These are phyloP conservation scores for Zalaria sp. DNA, from an alignment of 2,329 filamentous ascomycete species.

Conservation along the genomic window DNA sequence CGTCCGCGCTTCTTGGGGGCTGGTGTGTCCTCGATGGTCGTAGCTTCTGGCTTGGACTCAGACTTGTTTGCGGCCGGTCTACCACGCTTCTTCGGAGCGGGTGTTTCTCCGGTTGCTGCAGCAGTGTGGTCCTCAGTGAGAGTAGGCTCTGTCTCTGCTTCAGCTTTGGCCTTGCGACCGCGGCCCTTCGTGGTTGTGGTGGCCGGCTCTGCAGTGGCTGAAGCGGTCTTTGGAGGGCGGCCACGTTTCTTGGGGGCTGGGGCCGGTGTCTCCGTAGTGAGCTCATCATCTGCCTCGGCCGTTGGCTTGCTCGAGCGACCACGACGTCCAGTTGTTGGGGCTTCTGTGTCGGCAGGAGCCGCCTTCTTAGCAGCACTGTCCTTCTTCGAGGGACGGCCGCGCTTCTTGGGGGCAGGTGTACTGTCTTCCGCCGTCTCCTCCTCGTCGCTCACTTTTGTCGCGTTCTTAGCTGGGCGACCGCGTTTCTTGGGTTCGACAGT, in stretches of 20 bases:
- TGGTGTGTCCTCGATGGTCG: not conserved
- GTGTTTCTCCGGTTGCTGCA: not conserved
- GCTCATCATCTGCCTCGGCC: no score
- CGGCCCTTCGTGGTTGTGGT: no score
- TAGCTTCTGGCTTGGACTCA: not conserved
- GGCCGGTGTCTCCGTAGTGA: no score
- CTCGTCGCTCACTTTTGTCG: not conserved
- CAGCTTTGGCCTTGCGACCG: no score
- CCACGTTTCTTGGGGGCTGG: conserved; percentile 15
- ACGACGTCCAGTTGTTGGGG: conserved; percentile 9
- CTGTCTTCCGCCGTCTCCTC: not conserved
- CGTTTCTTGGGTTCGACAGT: conserved; percentile 1
- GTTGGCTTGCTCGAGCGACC: conserved; percentile 4
- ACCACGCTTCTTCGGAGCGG: conserved; percentile 5
- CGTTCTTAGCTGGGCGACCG: not conserved
- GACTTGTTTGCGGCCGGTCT: conserved; percentile 1
- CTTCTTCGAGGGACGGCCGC: not conserved
- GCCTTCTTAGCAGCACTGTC: not conserved
- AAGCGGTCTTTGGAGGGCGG: conserved; percentile 9
- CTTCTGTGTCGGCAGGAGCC: not conserved
- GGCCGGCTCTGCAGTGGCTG: not conserved
- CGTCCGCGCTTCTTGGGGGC: conserved; percentile 8
- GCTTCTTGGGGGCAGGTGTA: not conserved
- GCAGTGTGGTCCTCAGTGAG: no score
- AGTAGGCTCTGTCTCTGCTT: no score